Percentiles rank a stretch among this genome's conserved stretches.
Evolutionary conservation across 768 basidiomycete species (phyloP).

Genomic region (Xerocomellus dryophilus): DNA sequence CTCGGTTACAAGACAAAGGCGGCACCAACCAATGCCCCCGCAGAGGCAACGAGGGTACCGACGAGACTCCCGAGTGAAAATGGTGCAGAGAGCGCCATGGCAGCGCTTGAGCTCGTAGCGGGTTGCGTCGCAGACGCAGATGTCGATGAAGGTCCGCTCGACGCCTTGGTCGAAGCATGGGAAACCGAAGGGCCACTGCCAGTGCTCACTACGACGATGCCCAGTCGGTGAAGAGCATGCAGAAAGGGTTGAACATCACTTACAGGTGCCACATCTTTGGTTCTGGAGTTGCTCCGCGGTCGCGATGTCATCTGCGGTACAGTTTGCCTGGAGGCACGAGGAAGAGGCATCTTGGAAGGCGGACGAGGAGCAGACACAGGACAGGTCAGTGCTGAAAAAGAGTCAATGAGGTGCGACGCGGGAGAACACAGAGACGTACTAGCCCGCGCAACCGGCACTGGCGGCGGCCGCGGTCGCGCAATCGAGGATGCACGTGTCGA

Average conservation of each 20-base stretch:
- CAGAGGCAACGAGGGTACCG: constrained; percentile 25
- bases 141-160: not conserved
- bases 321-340: constrained; percentile 35
- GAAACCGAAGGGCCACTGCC: not conserved
- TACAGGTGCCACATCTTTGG: constrained; percentile 31
- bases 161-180: not conserved
- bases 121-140: not conserved
- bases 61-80: constrained; percentile 19
- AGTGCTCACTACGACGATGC: not conserved
- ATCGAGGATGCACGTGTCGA: constrained; percentile 4
- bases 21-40: constrained; percentile 26
- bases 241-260: not conserved
- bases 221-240: not conserved
- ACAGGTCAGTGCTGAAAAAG: constrained; percentile 34
- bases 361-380: constrained; percentile 39
- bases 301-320: constrained; percentile 29
- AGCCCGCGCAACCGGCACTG: not conserved
- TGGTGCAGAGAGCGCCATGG: constrained; percentile 12
- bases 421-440: constrained; percentile 6
- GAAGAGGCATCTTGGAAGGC: constrained; percentile 36
- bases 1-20: constrained; percentile 21
- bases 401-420: not conserved
- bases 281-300: constrained; percentile 34
- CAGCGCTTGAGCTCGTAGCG: constrained; percentile 12
- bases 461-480: constrained; percentile 10